A percentile compares a stretch with the other conserved stretches of the same genome.
Evolutionary conservation across 805 yeast genomes (phyloP).

Genomic region (Cyberlindnera suaveolens): DNA sequence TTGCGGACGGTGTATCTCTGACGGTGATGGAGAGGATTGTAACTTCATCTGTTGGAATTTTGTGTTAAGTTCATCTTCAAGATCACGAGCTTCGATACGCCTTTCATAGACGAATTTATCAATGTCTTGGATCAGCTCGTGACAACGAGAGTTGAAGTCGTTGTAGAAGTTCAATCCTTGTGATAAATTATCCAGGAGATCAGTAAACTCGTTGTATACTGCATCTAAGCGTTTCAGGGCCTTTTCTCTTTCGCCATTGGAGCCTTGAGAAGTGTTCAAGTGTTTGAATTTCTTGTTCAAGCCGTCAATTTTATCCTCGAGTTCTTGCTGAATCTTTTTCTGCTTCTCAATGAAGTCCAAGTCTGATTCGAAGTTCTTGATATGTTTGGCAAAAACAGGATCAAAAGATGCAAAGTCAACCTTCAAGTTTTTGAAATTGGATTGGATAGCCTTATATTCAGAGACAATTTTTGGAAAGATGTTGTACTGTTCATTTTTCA

Average conservation of each 20-base stretch:
- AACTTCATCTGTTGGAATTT: conserved; percentile 26
- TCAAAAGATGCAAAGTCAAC: conserved; percentile 31
- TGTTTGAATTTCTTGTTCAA: conserved; percentile 26
- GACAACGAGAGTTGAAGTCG: conserved; percentile 45
- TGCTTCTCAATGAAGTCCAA: conserved; percentile 39
- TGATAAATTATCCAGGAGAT: conserved; percentile 51
- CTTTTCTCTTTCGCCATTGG: conserved; percentile 31
- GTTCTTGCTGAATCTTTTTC: conserved; percentile 28
- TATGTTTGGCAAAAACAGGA: conserved; percentile 34
- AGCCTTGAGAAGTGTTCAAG: conserved; percentile 11
- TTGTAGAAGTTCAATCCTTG: conserved; percentile 71
- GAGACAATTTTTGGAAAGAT: conserved; percentile 48
- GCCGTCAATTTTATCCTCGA: conserved; percentile 34
- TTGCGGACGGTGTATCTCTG: neutral
- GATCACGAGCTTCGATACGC: conserved; percentile 45
- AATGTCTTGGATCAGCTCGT: conserved; percentile 39
- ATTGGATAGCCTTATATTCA: conserved; percentile 32
- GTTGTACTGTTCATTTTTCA: conserved; percentile 39
- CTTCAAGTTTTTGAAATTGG: conserved; percentile 10
- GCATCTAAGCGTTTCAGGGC: conserved; percentile 43
- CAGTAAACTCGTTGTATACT: conserved; percentile 28
- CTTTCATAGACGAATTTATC: conserved; percentile 46
- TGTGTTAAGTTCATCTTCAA: conserved; percentile 32
- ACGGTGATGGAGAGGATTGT: conserved; percentile 1
- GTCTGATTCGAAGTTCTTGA: conserved; percentile 44